Conservation (phyloP, 257 asterid species). For the Solanum gandarillasii region DNA sequence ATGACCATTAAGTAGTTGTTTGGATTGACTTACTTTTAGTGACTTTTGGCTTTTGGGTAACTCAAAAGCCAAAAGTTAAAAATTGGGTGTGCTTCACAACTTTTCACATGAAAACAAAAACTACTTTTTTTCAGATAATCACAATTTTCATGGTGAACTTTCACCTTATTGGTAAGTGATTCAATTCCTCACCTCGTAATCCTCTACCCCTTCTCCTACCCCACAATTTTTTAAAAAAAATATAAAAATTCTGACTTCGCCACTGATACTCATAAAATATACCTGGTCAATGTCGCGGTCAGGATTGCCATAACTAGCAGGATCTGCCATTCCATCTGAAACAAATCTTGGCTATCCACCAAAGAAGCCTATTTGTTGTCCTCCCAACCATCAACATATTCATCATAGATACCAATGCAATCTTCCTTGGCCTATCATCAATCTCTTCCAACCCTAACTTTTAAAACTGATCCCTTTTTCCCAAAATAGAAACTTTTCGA, state of each 20-base stretch:
- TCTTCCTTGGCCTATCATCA: slow-evolving; percentile 44
- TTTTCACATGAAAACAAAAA: too few species aligned
- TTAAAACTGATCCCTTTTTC: background rate
- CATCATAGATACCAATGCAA: slow-evolving; percentile 51
- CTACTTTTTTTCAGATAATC: background rate
- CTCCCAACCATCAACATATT: slow-evolving; percentile 47
- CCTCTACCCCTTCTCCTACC: background rate
- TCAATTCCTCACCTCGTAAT: background rate
- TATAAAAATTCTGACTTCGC: background rate
- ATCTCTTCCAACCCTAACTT: slow-evolving; percentile 14
- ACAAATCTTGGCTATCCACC: slow-evolving; percentile 49
- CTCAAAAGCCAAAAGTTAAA: background rate
- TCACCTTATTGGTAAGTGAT: background rate
- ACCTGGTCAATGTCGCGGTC: slow-evolving; percentile 86
- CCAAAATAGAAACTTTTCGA: slow-evolving; percentile 5
- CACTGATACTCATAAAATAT: background rate
- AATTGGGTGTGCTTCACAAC: background rate
- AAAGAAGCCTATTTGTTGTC: slow-evolving; percentile 17
- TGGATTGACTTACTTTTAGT: background rate
- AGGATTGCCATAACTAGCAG: slow-evolving; percentile 64
- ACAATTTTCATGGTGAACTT: background rate
- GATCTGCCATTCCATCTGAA: slow-evolving; percentile 99
- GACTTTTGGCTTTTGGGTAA: background rate
- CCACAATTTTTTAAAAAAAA: fast-evolving
- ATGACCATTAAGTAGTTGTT: background rate